phyloP scores from a whole-genome alignment of 1,139 yeast species.

The Hansenula lynferdii region DNA sequence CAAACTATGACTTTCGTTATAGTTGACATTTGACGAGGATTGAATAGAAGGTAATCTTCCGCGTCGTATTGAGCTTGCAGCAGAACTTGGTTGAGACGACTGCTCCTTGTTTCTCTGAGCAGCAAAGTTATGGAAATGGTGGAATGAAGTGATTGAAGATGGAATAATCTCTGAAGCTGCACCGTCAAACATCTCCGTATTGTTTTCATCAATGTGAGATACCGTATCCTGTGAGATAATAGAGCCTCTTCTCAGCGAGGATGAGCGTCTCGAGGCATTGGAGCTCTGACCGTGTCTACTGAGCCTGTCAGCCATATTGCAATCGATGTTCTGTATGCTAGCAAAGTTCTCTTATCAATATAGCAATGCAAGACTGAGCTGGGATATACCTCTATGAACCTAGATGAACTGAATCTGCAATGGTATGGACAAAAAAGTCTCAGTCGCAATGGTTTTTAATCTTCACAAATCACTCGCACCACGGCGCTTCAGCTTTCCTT shows the following conservation, averaged over 20 bases:
- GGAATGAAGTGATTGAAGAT: constrained; percentile 84
- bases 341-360: too few species aligned
- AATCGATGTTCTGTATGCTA: background rate
- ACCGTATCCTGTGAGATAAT: constrained; percentile 5
- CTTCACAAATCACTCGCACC: too few species aligned
- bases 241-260: constrained; percentile 16
- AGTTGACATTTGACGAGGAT: constrained; percentile 22
- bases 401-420: too few species aligned
- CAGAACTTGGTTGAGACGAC: constrained; percentile 21
- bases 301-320: background rate
- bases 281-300: background rate
- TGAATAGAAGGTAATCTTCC: constrained; percentile 23
- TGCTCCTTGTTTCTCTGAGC: constrained; percentile 29
- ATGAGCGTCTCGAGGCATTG: constrained; percentile 2
- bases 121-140: constrained; percentile 57
- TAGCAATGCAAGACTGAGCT: too few species aligned
- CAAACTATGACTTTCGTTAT: constrained; percentile 21
- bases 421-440: too few species aligned
- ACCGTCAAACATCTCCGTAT: constrained; percentile 77
- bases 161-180: constrained; percentile 89
- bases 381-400: too few species aligned
- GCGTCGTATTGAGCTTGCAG: constrained; percentile 25
- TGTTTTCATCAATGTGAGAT: constrained; percentile 27
- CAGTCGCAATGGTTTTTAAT: too few species aligned
- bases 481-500: background rate